Base-by-base conservation (phyloP, 2,329 filamentous ascomycete species). In the Teratosphaeriaceae sp. region DNA sequence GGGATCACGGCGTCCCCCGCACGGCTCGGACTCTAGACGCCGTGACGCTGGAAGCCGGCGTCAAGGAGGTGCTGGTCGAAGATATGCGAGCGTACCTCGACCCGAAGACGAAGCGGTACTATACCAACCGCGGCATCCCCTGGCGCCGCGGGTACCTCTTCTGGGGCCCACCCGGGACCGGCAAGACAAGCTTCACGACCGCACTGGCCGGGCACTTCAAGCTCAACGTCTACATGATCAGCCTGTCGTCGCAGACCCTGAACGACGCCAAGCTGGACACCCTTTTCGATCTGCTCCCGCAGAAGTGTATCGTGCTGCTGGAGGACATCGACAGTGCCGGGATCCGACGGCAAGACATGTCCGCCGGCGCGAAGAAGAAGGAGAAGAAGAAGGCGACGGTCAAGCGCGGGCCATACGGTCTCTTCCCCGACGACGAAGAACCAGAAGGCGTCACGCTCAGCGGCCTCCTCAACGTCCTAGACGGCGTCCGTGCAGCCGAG, bases 301-400 rank as follows among this genome's bases (percentile, higher is more conserved):
- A 88, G 41, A 95, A 96, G 77, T 97, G 90, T 67, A 96, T 97
- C 61, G 96, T 97, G 69, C 96, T 97, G 79, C 90, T 94, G 58
- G 90, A 97, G 64, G 90, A 97, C 72, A 89, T 96, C 48, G 90
- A 96, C 65, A 89, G 89, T 38, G 86, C 96, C 44, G 89, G 90
- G 61, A 89, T 90, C 55, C 88, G 88, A 24, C 85, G 90, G 66
- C 95, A 96, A 62, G 88, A 95, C 88, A 45, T 46, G 31, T 24
- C 38, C 27, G 38, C 27, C 3, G 29, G 38, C 18, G 12, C n/a
- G 19, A 31, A 23, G 22, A 20, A 22, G 22, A 22, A 34, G 40
- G 40, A 43, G 24, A 11, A 61, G 60, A 24, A 11, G 11, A 24
- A 4, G 30, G 16, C 15, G 9, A 7, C 30, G 30, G 15, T 36